Evolutionary conservation across 2,329 filamentous ascomycete genomes (phyloP).

Genomic region (Xylaria sp.): DNA sequence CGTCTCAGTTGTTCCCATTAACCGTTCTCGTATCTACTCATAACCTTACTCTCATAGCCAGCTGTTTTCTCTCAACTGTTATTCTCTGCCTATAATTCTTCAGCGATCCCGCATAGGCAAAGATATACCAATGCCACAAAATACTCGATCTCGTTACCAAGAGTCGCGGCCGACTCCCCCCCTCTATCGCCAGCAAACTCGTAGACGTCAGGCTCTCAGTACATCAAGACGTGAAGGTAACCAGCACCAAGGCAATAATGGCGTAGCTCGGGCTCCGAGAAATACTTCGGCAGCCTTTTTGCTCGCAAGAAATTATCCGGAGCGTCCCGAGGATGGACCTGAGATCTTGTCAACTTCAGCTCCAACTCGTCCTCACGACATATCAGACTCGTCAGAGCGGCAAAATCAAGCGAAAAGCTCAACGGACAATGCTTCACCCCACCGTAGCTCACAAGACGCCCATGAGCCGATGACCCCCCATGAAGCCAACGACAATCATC

Average conservation of each 20-base stretch:
- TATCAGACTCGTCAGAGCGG: neutral
- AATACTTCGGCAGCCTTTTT: neutral
- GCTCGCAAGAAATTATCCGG: neutral
- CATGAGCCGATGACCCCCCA: neutral
- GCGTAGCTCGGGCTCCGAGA: neutral
- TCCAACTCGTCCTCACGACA: neutral
- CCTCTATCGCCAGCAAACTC: neutral
- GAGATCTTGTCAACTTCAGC: neutral
- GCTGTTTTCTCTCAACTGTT: neutral
- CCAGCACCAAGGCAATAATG: neutral
- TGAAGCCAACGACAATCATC: neutral
- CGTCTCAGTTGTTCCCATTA: neutral
- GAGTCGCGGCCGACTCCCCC: neutral
- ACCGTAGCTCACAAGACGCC: neutral
- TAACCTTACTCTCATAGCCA: no score
- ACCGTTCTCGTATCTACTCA: no score
- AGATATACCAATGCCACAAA: neutral
- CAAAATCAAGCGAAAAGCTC: neutral
- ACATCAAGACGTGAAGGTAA: neutral
- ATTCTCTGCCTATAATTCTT: neutral
- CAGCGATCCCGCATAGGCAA: no score
- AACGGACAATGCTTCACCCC: neutral
- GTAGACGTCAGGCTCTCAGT: neutral
- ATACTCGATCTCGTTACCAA: neutral
- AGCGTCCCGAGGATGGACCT: neutral